These are phyloP conservation scores for Extremus antarcticus DNA, from an alignment of 495 filamentous ascomycete species.

Conservation along the genomic window DNA sequence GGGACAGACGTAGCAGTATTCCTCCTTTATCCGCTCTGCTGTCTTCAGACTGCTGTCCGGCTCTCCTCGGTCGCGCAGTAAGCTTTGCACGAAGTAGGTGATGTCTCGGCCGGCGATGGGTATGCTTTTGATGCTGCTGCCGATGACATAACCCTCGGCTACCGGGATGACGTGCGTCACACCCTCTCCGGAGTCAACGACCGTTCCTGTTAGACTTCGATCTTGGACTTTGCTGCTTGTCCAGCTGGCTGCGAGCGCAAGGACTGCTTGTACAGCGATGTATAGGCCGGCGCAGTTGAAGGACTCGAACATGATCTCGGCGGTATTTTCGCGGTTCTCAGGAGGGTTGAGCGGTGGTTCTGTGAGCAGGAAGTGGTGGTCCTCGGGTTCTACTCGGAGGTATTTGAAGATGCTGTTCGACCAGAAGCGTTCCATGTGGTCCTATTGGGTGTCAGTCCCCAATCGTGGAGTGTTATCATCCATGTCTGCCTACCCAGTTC, in stretches of 20 bases:
- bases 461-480: background rate
- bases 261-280: slow-evolving; percentile 94
- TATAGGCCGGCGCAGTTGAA: slow-evolving; percentile 99
- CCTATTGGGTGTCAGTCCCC: slow-evolving; percentile 38
- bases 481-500: slow-evolving; percentile 61
- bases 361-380: slow-evolving; percentile 95
- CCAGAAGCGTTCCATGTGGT: slow-evolving; percentile 99
- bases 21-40: slow-evolving; percentile 93
- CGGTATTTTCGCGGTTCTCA: slow-evolving; percentile 97
- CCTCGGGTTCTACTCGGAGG: slow-evolving; percentile 91
- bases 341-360: slow-evolving; percentile 97
- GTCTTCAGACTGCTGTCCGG: slow-evolving; percentile 95
- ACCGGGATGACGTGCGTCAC: slow-evolving; percentile 98
- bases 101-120: slow-evolving; percentile 95
- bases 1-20: slow-evolving; percentile 94
- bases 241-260: slow-evolving; percentile 94
- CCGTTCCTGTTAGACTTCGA: slow-evolving; percentile 91
- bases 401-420: slow-evolving; percentile 99
- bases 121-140: slow-evolving; percentile 96
- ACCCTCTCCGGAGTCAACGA: slow-evolving; percentile 95
- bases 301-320: slow-evolving; percentile 99
- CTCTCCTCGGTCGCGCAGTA: slow-evolving; percentile 92
- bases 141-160: slow-evolving; percentile 97
- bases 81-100: slow-evolving; percentile 93
- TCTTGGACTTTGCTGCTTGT: slow-evolving; percentile 96